phyloP scores from a whole-genome alignment of 1,139 yeast species.

The Candida labiduridarum region DNA sequence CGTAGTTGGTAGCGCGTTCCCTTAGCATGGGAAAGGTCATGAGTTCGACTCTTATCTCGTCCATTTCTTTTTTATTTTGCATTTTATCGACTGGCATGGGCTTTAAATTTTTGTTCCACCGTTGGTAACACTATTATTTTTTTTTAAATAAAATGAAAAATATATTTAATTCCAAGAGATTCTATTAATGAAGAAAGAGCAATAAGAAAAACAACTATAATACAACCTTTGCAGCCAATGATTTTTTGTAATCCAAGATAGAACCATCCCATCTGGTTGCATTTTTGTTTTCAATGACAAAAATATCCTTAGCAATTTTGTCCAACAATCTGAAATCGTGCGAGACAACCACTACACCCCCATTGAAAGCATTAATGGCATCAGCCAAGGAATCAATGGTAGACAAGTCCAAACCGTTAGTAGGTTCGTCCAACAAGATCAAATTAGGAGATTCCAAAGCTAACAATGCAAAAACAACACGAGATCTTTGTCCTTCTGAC shows the following conservation, averaged over 20 bases:
- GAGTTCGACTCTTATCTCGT: conserved; percentile 71
- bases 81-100: no score
- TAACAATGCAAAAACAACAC: conserved; percentile 95
- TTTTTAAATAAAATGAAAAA: background rate
- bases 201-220: conserved; percentile 4
- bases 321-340: conserved; percentile 99
- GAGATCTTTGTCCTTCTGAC: conserved; percentile 98
- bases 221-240: conserved; percentile 85
- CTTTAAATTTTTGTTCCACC: no score
- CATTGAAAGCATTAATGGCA: conserved; percentile 90
- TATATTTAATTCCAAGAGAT: background rate
- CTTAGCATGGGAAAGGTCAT: conserved; percentile 70
- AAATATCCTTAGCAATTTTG: conserved; percentile 96
- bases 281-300: conserved; percentile 90
- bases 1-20: conserved; percentile 74
- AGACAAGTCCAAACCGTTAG: conserved; percentile 98
- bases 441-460: conserved; percentile 96
- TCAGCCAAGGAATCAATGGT: conserved; percentile 97
- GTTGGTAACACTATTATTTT: background rate
- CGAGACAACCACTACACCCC: conserved; percentile 98
- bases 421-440: conserved; percentile 96
- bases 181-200: conserved; percentile 1
- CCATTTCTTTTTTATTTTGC: conserved; percentile 36
- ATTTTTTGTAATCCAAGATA: conserved; percentile 89
- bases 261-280: conserved; percentile 96